A percentile compares a stretch with the other conserved stretches of the same genome.
Conservation (phyloP, 345 rosid genomes). For the Euphorbia lathyris region DNA sequence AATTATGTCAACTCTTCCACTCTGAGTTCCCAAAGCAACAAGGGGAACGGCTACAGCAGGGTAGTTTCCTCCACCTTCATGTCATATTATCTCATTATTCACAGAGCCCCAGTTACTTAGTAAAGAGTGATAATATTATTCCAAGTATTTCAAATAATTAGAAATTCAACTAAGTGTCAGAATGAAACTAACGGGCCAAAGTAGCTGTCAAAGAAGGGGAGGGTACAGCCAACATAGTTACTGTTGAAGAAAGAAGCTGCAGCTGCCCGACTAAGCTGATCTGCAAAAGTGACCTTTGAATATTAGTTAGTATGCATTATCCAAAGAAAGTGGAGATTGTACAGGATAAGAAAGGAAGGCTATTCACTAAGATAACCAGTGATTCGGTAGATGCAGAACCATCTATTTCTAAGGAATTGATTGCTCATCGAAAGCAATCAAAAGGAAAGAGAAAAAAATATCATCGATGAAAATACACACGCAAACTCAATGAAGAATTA, state of each 20-base stretch:
- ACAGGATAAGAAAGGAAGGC: slow-evolving; percentile 16
- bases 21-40: slow-evolving; percentile 97
- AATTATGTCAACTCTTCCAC: slow-evolving; percentile 78
- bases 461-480: background rate
- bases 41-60: slow-evolving; percentile 94
- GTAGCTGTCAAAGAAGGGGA: slow-evolving; percentile 93
- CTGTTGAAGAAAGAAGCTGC: slow-evolving; percentile 93
- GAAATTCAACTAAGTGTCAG: slow-evolving; percentile 16
- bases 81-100: slow-evolving; percentile 27
- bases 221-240: slow-evolving; percentile 92
- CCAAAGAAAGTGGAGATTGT: slow-evolving; percentile 9
- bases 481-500: slow-evolving; percentile 3
- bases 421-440: slow-evolving; percentile 12
- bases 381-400: background rate
- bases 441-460: slow-evolving; percentile 12
- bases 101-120: slow-evolving; percentile 4
- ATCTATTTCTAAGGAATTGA: slow-evolving; percentile 3
- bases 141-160: background rate
- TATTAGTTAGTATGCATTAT: slow-evolving; percentile 24
- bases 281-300: slow-evolving; percentile 43
- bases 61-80: slow-evolving; percentile 83
- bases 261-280: slow-evolving; percentile 76
- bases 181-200: slow-evolving; percentile 76
- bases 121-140: slow-evolving; percentile 8
- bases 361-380: background rate